Evolutionary conservation across 2,329 filamentous ascomycete species (phyloP).

Genomic region (Nemania sp.): DNA sequence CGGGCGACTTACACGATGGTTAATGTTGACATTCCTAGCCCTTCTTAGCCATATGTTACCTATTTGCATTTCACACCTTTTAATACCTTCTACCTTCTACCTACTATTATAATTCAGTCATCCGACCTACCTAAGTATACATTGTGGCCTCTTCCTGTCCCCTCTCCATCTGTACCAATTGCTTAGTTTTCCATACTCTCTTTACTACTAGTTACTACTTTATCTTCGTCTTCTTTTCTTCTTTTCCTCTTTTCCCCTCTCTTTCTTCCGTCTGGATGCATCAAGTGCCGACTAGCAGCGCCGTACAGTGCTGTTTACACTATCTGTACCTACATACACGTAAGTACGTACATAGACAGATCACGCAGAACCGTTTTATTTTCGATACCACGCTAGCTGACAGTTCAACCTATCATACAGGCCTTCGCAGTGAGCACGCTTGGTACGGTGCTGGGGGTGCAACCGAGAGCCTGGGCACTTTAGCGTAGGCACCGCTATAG

Average conservation of each 20-base stretch:
- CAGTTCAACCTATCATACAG: slow-evolving; percentile 14
- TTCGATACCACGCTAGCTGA: slow-evolving; percentile 16
- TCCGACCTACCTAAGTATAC: no score
- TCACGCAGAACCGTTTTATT: slow-evolving; percentile 26
- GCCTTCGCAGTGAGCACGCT: not conserved
- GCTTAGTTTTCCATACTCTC: not conserved
- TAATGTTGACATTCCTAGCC: slow-evolving; percentile 27
- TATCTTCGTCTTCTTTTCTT: no score
- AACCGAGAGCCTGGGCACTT: slow-evolving; percentile 6
- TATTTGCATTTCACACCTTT: slow-evolving; percentile 5
- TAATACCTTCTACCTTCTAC: no score
- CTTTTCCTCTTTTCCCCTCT: not conserved
- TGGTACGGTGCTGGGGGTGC: slow-evolving; percentile 5
- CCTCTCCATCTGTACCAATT: not conserved
- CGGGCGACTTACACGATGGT: slow-evolving; percentile 18
- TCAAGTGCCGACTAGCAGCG: slow-evolving; percentile 1
- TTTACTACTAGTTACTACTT: no score
- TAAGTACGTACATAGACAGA: not conserved
- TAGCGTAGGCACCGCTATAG: slow-evolving; percentile 11
- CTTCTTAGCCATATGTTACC: not conserved
- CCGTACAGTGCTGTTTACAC: not conserved
- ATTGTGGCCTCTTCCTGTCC: no score
- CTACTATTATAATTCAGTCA: slow-evolving; percentile 35
- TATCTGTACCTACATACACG: not conserved
- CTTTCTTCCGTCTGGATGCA: not conserved